Evolutionary conservation across 768 basidiomycete genomes (phyloP).

Genomic region (Boletus reticuloceps): DNA sequence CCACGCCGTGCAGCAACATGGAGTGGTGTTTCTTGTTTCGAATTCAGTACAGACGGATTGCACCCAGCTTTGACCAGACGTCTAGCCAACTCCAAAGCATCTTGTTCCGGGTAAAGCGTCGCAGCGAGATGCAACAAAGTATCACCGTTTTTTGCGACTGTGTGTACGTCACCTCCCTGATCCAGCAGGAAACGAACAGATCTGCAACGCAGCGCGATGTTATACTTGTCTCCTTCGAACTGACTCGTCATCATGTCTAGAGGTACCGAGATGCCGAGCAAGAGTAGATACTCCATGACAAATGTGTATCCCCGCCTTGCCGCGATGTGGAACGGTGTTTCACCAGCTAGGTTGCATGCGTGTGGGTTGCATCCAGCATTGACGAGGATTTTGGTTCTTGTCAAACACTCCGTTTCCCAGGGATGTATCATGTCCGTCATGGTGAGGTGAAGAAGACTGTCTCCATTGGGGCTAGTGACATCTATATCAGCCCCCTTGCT

Average conservation of each 20-base stretch:
- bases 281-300: slow-evolving; percentile 2
- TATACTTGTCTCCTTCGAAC: no score
- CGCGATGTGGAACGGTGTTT: background rate
- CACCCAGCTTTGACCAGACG: background rate
- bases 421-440: background rate
- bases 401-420: background rate
- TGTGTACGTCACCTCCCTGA: background rate
- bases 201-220: no score
- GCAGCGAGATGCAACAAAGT: background rate
- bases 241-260: background rate
- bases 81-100: background rate
- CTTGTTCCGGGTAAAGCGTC: background rate
- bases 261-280: background rate
- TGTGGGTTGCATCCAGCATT: background rate
- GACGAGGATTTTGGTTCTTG: background rate
- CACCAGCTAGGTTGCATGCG: background rate
- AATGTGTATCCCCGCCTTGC: background rate
- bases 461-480: background rate
- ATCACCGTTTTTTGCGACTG: background rate
- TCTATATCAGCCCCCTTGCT: background rate
- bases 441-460: background rate
- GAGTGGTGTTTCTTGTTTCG: background rate
- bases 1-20: background rate
- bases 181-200: background rate
- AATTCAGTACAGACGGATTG: background rate